Conservation (phyloP, 768 basidiomycete species). For the Boletus edulis region DNA sequence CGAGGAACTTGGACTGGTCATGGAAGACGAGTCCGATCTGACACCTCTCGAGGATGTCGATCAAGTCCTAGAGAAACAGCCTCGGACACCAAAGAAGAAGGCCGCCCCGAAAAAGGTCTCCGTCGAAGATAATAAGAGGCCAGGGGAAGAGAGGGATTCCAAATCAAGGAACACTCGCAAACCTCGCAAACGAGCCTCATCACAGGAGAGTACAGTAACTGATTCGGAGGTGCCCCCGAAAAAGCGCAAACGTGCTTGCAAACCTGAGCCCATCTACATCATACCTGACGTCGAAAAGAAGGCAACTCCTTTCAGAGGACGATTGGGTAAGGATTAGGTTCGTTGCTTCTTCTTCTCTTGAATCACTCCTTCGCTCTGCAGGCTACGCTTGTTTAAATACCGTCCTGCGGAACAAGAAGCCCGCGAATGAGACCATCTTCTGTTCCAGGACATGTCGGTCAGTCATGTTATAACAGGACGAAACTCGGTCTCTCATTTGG, state of each 20-base stretch:
- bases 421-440: constrained; percentile 63
- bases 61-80: not conserved
- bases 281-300: constrained; percentile 72
- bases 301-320: constrained; percentile 67
- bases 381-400: constrained; percentile 88
- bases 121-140: not conserved
- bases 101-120: not conserved
- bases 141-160: not conserved
- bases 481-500: not conserved
- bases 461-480: constrained; percentile 1
- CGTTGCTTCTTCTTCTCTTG: not conserved
- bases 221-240: constrained; percentile 13
- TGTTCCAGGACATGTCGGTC: constrained; percentile 71
- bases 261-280: constrained; percentile 54
- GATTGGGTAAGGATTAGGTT: constrained; percentile 41
- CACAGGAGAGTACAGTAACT: constrained; percentile 9
- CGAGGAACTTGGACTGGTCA: not conserved
- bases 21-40: constrained; percentile 11
- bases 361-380: constrained; percentile 17
- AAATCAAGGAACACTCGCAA: constrained; percentile 3
- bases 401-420: constrained; percentile 68
- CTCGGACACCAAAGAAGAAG: not conserved
- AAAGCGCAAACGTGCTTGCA: constrained; percentile 32
- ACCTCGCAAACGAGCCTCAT: constrained; percentile 5
- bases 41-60: constrained; percentile 13